Evolutionary conservation across 768 basidiomycete genomes (phyloP), one percentile per base, ranked within the genome.

Genomic region (Plicaturopsis crispa): DNA sequence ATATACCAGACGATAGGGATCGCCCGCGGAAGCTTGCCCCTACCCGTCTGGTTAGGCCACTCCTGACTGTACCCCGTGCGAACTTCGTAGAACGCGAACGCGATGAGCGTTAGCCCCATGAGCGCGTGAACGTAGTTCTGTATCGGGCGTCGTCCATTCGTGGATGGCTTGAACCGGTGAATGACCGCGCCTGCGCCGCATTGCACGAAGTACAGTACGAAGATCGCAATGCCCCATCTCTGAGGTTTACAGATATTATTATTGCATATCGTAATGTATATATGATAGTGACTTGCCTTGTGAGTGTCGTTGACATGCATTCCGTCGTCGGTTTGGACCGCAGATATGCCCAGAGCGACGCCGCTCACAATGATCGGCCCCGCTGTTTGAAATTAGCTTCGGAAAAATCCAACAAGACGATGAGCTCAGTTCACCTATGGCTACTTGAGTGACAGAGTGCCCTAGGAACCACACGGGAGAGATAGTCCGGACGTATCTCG

Each of bases 61-160:
- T 80, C 76, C 5, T 38, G 34, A 21, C 57, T 53, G 50, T 61
- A 73, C 3, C 74, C 75, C 13, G 55, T 57, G 33, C 65, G 57
- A 12, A 72, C 71, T 52, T 77, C 72, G 44, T 66, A 74, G 32
- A 72, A 56, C 18, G 72, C 62, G 7, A 76, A 55, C 5, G 50
- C 69, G 37, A 80, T 66, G 35, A 73, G 66, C 7, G 61, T 33
- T 21, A 80, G 48, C 0, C 78, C 80, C 1, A 78, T 39, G 11
- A 73, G 41, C 10, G 73, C 77, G 47, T 82, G 79, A 19, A 69
- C 21, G 50, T 76, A 80, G 49, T 82, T 79, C 44, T 70, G 77
- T 32, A 63, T 52, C 6, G 70, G 78, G 20, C 70, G 70, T 20
- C 57, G 46, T 0, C 44, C 46, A 5, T 49, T 36, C 24, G 54